Base-by-base conservation (phyloP, 768 basidiomycete genomes). In the Mycena latifolia region DNA sequence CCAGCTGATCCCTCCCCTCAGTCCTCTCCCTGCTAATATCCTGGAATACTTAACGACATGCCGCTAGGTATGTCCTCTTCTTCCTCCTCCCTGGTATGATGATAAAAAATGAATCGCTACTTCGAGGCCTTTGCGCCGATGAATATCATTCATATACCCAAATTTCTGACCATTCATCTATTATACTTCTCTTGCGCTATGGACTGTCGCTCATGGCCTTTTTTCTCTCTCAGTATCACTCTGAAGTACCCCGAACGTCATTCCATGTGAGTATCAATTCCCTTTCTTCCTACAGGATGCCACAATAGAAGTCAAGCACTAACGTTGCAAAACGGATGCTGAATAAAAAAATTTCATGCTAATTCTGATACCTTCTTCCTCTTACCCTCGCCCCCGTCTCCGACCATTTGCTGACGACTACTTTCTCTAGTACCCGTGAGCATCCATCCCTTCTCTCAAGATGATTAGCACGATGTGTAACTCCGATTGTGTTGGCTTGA, bases 261-360 rank as follows among this genome's bases (percentile, higher is more conserved):
- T 51, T 63, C 48, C 55, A 64, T 65, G 80, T 81, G 75, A 80
- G 79, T 77, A 43, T 37, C 52, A 66, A 65, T 64, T 45, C 55
- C 61, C 54, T 53, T 8, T 25, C 53, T 45, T 15, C 45, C 27
- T 62, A 61, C 61, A 71, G 65, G 71, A 79, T 88, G 92, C 91
- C 75, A 88, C 83, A 82, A 88, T 86, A 94, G 92, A 91, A 93
- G 92, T 94, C 92, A 94, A 94, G 92, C 92, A 81, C 92, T 90
- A 88, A 94, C 61, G 89, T 87, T 62, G 87, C 84, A 90, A 35
- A 90, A 91, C 84, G 77, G 80, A 82, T 73, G 77, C 82, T 91
- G 91, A 92, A 83, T 92, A 39, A 35, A 35, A 35, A 35, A 7
- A 81, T 79, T 84, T 91, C 92, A 94, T 94, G 92, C 92, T 94